Conservation (phyloP, 768 basidiomycete species). For the Russula emetica region DNA sequence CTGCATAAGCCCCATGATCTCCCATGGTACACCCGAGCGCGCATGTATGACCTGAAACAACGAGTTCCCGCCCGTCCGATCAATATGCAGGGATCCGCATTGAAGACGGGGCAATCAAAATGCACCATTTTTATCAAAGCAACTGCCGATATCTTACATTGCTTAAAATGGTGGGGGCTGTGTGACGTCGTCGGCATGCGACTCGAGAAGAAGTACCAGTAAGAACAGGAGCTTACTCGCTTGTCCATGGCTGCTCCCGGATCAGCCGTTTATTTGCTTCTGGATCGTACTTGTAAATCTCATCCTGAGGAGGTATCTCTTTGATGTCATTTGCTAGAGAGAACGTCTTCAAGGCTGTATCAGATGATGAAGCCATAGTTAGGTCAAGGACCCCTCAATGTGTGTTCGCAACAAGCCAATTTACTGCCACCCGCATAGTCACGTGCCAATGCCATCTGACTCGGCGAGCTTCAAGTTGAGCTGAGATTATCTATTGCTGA, state of each 20-base stretch:
- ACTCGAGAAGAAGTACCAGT: slow-evolving; percentile 3
- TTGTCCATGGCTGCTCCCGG: slow-evolving; percentile 73
- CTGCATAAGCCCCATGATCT: slow-evolving; percentile 99
- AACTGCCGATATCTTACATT: slow-evolving; percentile 92
- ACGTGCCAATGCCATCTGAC: slow-evolving; percentile 3
- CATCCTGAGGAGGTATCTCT: slow-evolving; percentile 69
- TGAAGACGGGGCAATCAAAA: neutral
- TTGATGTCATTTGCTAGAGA: slow-evolving; percentile 64
- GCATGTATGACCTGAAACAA: slow-evolving; percentile 88
- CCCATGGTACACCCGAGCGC: slow-evolving; percentile 93
- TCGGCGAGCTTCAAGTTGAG: too few species aligned
- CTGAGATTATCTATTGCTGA: slow-evolving; percentile 39
- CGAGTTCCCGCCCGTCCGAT: neutral
- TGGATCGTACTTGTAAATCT: slow-evolving; percentile 71
- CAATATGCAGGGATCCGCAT: slow-evolving; percentile 16
- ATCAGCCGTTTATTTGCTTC: slow-evolving; percentile 65
- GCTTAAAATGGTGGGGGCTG: slow-evolving; percentile 78
- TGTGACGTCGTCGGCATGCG: slow-evolving; percentile 7
- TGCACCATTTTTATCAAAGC: slow-evolving; percentile 92
- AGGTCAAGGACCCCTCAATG: neutral
- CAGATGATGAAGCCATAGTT: slow-evolving; percentile 38
- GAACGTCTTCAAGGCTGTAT: slow-evolving; percentile 69
- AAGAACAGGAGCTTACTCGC: slow-evolving; percentile 57
- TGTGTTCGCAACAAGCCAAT: neutral
- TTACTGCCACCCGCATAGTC: neutral